Conservation (phyloP, 2,329 filamentous ascomycete genomes). For the Penicillium vulpinum region DNA sequence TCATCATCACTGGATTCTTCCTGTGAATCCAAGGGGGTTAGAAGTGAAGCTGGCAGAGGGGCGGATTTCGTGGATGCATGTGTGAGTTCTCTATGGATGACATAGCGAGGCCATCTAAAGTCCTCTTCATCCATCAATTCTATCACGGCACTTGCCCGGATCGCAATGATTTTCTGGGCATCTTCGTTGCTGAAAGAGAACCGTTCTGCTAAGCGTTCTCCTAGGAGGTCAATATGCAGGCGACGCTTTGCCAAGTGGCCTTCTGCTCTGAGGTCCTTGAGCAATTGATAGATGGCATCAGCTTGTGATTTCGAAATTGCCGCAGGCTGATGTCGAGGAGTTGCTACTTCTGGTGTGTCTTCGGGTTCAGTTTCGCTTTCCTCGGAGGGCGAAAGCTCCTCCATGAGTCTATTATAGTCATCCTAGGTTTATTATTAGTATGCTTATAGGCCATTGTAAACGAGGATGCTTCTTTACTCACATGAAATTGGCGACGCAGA, state of each 20-base stretch:
- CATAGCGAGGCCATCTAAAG: slow-evolving; percentile 45
- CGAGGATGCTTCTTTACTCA: slow-evolving; percentile 21
- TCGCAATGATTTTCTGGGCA: slow-evolving; percentile 38
- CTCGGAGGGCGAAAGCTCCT: slow-evolving; percentile 25
- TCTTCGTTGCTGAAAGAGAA: slow-evolving; percentile 36
- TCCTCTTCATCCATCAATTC: slow-evolving; percentile 42
- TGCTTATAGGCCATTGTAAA: neutral
- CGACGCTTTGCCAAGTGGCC: slow-evolving; percentile 45
- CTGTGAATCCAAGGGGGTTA: slow-evolving; percentile 38
- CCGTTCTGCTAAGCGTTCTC: slow-evolving; percentile 33
- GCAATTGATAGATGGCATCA: slow-evolving; percentile 39
- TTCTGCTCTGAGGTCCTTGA: slow-evolving; percentile 42
- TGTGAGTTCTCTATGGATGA: slow-evolving; percentile 43
- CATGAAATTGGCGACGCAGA: slow-evolving; percentile 45
- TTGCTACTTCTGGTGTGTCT: slow-evolving; percentile 22
- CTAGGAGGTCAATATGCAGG: slow-evolving; percentile 39
- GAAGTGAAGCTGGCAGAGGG: slow-evolving; percentile 28
- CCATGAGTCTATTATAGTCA: slow-evolving; percentile 34
- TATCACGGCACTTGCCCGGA: slow-evolving; percentile 34
- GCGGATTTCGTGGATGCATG: slow-evolving; percentile 33
- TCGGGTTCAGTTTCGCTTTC: slow-evolving; percentile 18
- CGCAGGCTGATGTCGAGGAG: slow-evolving; percentile 28
- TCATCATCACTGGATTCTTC: slow-evolving; percentile 37
- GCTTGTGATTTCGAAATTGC: slow-evolving; percentile 36
- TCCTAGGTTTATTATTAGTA: slow-evolving; percentile 26